These are phyloP conservation scores for Pachysandra terminalis DNA, from an alignment of 164 flowering plant genomes.

Conservation along the genomic window DNA sequence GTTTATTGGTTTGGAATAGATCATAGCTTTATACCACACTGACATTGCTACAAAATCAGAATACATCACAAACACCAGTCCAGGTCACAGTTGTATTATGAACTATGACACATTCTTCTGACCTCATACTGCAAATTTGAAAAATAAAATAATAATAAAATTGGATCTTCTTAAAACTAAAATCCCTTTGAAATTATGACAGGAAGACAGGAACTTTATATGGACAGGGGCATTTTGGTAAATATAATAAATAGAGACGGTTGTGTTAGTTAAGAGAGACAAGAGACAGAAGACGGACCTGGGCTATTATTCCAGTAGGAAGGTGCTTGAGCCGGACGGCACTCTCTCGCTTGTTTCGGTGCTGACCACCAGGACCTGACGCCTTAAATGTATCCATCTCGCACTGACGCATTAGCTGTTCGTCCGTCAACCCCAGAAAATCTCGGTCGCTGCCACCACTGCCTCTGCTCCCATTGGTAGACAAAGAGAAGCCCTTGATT, in stretches of 20 bases:
- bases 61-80: too few relatives aligned
- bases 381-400: constrained; percentile 78
- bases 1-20: too few relatives aligned
- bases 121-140: too few relatives aligned
- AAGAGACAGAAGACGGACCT: constrained; percentile 50
- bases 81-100: too few relatives aligned
- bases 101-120: too few relatives aligned
- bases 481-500: constrained; percentile 12
- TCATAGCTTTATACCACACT: too few relatives aligned
- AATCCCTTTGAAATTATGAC: not conserved
- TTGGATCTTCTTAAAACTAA: not conserved
- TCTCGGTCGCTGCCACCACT: constrained; percentile 9
- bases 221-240: too few relatives aligned
- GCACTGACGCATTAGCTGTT: constrained; percentile 70
- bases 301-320: constrained; percentile 82
- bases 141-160: too few relatives aligned
- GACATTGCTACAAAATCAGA: too few relatives aligned
- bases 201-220: too few relatives aligned
- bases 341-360: constrained; percentile 89
- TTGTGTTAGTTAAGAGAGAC: too few relatives aligned
- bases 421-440: constrained; percentile 53
- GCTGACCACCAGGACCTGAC: constrained; percentile 98
- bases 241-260: too few relatives aligned
- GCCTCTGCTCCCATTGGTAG: not conserved
- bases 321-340: constrained; percentile 89